Conservation (phyloP, 257 asterid species). For the Penstemon newberryi region DNA sequence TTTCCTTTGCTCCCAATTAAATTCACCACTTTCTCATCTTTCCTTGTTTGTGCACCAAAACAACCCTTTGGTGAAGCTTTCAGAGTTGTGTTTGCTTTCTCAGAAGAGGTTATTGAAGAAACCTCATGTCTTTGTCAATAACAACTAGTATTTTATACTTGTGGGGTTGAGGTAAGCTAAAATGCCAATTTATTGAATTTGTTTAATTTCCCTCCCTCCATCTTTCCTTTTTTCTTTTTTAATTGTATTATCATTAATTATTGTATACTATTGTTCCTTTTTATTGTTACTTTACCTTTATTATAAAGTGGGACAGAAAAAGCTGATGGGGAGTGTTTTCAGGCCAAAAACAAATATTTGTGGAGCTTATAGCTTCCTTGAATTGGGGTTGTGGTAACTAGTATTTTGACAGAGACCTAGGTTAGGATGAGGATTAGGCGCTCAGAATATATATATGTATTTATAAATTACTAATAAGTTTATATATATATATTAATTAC, state of each 20-base stretch:
- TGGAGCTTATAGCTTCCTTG: slow-evolving; percentile 60
- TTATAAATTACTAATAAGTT: background rate
- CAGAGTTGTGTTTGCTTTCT: slow-evolving; percentile 43
- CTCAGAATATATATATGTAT: background rate
- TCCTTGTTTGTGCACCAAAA: slow-evolving; percentile 35
- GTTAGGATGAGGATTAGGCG: slow-evolving; percentile 25
- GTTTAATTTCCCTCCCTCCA: slow-evolving; percentile 33
- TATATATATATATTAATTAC: background rate
- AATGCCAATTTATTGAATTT: background rate
- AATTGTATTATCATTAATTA: too few species aligned
- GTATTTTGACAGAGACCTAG: slow-evolving; percentile 23
- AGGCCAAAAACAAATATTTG: slow-evolving; percentile 54
- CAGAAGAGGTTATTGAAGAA: slow-evolving; percentile 39
- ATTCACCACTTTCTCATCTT: slow-evolving; percentile 29
- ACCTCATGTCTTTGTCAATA: slow-evolving; percentile 45
- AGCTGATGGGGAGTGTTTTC: slow-evolving; percentile 70
- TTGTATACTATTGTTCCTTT: slow-evolving; percentile 5
- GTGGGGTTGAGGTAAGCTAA: slow-evolving; percentile 44
- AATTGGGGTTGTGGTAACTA: slow-evolving; percentile 48
- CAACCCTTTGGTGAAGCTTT: slow-evolving; percentile 38
- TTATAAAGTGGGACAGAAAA: slow-evolving; percentile 66
- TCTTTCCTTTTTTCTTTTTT: slow-evolving; percentile 12
- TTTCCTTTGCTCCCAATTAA: background rate
- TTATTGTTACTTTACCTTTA: slow-evolving; percentile 64
- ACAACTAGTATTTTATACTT: slow-evolving; percentile 46